phyloP scores from a whole-genome alignment of 495 filamentous ascomycete genomes.

The Annulohypoxylon stygium region DNA sequence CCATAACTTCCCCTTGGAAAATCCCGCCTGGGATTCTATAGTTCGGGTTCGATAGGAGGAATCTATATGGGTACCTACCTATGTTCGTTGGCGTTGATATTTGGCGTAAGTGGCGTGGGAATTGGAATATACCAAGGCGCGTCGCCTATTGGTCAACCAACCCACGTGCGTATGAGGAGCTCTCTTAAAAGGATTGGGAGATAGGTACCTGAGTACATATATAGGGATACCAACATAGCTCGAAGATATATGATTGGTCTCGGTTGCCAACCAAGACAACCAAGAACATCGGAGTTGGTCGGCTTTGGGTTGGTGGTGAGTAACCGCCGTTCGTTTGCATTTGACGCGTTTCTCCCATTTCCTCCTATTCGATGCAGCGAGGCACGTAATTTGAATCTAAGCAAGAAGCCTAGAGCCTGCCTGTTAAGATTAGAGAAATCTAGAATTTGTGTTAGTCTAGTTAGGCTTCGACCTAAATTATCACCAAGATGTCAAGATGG shows the following conservation, averaged over 20 bases:
- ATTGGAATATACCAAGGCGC: constrained; percentile 16
- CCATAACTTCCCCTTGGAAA: neutral
- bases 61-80: neutral
- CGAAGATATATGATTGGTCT: constrained; percentile 36
- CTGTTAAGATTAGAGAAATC: neutral
- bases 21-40: constrained; percentile 6
- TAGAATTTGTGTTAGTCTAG: neutral
- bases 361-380: neutral
- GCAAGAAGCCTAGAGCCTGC: neutral
- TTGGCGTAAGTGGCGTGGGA: constrained; percentile 28
- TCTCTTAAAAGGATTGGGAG: constrained; percentile 36
- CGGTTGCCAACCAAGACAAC: constrained; percentile 16
- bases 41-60: constrained; percentile 2
- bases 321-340: constrained; percentile 29
- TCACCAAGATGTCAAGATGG: neutral
- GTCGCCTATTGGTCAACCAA: constrained; percentile 36
- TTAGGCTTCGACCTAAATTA: neutral
- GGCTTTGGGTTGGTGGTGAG: constrained; percentile 15
- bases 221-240: constrained; percentile 24
- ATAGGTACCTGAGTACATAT: neutral
- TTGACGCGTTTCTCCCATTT: neutral
- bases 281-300: constrained; percentile 3
- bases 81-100: constrained; percentile 22
- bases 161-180: constrained; percentile 44
- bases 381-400: neutral